Evolutionary conservation across 2,329 filamentous ascomycete species (phyloP), one percentile per base, ranked within the genome.

Genomic region (Exophiala aquamarina): DNA sequence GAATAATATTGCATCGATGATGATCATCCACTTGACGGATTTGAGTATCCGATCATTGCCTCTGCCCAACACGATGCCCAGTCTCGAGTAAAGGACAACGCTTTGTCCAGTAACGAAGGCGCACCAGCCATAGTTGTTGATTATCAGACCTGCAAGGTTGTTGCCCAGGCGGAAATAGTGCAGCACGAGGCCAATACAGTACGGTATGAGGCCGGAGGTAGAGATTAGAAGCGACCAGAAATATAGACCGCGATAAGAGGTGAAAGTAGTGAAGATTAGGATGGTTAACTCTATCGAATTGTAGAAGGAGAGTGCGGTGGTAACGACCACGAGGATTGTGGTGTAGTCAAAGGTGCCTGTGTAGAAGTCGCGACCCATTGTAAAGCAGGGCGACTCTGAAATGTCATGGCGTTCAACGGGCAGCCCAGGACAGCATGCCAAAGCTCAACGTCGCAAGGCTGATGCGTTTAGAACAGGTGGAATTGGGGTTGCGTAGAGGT

Each of bases 91-190:
- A 1, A 85, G 67, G 1, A 85, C 81, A 10, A 83, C 57, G 0
- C 76, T 75, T 60, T 83, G 79, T 0, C 81, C 82, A 1, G 79
- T 81, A 0, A 84, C 75, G 78, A 84, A 82, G 2, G 66, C 57
- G 61, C 75, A 77, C 76, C 81, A 78, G 9, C 78, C 81, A 45
- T 83, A 50, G n/a, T 69, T 70, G 18, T 77, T 62, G 3, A 76
- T 54, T 4, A 70, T 69, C 3, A 70, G 65, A 2, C 41, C 50
- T 2, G 34, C 9, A 14, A 47, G 23, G 14, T 36, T 31, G 3
- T 34, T 20, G 3, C 14, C 11, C 2, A 20, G 33, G 18, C 43
- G n/a, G 17, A 54, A 50, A 34, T 49, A 54, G 28, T 47, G 39
- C 15, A 54, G 33, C 8, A 47, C 31, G 20, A 49, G 41, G 21